Percentiles rank a stretch among this genome's conserved stretches.
Evolutionary conservation across 1,284 basidiomycete genomes (phyloP).

Genomic region (Gomphus bonarii): DNA sequence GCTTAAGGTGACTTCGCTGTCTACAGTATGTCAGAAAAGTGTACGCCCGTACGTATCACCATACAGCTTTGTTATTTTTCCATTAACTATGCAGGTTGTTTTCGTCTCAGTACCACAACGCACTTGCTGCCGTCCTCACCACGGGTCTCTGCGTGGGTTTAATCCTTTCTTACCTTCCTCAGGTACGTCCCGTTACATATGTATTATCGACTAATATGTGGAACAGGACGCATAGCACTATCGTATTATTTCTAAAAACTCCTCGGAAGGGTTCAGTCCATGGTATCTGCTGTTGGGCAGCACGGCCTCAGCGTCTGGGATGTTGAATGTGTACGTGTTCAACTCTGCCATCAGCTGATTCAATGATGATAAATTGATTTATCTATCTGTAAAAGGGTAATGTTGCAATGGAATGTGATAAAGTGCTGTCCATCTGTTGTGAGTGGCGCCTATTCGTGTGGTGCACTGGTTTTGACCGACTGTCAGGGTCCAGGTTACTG

Average conservation of each 20-base stretch:
- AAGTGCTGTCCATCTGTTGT: constrained; percentile 75
- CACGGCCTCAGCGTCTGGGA: constrained; percentile 69
- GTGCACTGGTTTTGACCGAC: background rate
- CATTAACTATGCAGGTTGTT: background rate
- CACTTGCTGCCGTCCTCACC: constrained; percentile 65
- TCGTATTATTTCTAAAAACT: constrained; percentile 63
- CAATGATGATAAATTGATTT: background rate
- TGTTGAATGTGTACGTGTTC: constrained; percentile 66
- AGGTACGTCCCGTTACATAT: constrained; percentile 37
- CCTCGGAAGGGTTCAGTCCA: constrained; percentile 84
- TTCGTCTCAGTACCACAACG: constrained; percentile 57
- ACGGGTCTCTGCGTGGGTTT: constrained; percentile 70
- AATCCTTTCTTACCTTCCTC: constrained; percentile 81
- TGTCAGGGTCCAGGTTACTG: constrained; percentile 61
- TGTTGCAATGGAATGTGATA: constrained; percentile 83
- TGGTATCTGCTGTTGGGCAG: constrained; percentile 92
- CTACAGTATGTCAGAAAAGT: background rate
- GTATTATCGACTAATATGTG: background rate
- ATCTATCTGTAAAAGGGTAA: constrained; percentile 40
- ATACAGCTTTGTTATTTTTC: background rate
- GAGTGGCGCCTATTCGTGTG: constrained; percentile 22
- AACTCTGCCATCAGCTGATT: background rate
- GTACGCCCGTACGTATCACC: constrained; percentile 3
- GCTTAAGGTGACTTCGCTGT: background rate
- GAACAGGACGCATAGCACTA: constrained; percentile 37